Conservation (phyloP, 2,329 filamentous ascomycete species). For the Arthrocladium fulminans region DNA sequence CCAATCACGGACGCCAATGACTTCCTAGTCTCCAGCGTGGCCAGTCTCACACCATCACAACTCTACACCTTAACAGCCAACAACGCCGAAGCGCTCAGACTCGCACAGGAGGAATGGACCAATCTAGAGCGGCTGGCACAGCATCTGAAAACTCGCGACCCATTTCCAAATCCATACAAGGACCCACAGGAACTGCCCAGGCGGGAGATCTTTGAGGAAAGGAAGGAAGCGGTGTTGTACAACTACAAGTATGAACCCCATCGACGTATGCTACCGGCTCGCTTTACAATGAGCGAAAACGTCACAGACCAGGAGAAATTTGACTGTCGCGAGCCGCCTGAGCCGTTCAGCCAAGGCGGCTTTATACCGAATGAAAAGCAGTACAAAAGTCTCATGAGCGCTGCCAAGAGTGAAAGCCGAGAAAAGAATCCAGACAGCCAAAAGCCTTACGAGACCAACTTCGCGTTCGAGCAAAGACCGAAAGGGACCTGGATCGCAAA, state of each 20-base stretch:
- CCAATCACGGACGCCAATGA: conserved; percentile 18
- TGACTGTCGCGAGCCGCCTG: conserved; percentile 40
- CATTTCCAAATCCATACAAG: conserved; percentile 42
- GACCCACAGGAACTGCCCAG: conserved; percentile 38
- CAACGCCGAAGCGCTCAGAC: conserved; percentile 42
- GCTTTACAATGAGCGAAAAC: conserved; percentile 16
- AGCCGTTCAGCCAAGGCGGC: conserved; percentile 48
- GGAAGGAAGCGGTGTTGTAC: conserved; percentile 53
- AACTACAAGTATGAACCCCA: conserved; percentile 50
- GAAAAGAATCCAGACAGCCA: conserved; percentile 33
- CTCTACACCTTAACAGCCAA: conserved; percentile 49
- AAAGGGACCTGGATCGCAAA: conserved; percentile 7
- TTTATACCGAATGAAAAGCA: conserved; percentile 38
- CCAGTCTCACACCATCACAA: conserved; percentile 21
- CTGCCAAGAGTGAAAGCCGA: conserved; percentile 23
- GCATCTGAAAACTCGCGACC: conserved; percentile 38
- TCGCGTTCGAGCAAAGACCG: conserved; percentile 10
- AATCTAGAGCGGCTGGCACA: conserved; percentile 43
- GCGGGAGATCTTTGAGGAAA: conserved; percentile 46
- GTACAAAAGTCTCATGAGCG: conserved; percentile 31
- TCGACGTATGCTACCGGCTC: conserved; percentile 17
- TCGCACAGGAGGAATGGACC: conserved; percentile 53
- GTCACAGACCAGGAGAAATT: conserved; percentile 24
- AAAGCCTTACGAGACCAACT: conserved; percentile 30
- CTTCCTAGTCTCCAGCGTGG: conserved; percentile 16